phyloP scores from a whole-genome alignment of 345 rosid species.

The Excoecaria agallocha region DNA sequence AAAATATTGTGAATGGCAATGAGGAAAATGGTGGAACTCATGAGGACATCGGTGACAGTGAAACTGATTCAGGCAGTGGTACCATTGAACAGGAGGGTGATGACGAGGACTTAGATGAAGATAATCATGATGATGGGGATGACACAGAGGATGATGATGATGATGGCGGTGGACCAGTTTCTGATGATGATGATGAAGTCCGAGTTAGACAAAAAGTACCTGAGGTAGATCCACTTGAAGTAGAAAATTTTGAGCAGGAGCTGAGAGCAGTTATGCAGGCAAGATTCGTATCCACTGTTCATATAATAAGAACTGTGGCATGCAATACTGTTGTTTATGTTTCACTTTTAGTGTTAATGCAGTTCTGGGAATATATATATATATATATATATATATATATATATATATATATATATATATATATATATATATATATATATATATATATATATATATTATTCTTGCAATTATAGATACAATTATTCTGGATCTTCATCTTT shows the following conservation, averaged over 20 bases:
- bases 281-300: conserved; percentile 26
- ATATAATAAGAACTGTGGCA: conserved; percentile 3
- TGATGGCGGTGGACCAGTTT: conserved; percentile 64
- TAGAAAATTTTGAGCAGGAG: conserved; percentile 79
- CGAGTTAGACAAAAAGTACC: conserved; percentile 80
- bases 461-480: neutral
- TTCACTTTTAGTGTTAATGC: neutral
- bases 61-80: conserved; percentile 86
- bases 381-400: too few relatives aligned
- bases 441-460: neutral
- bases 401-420: too few relatives aligned
- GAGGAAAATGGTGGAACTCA: conserved; percentile 75
- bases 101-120: conserved; percentile 78
- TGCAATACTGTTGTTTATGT: too few relatives aligned
- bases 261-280: conserved; percentile 90
- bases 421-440: too few relatives aligned
- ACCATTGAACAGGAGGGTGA: conserved; percentile 64
- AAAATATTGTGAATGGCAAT: conserved; percentile 39
- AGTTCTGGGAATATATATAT: neutral
- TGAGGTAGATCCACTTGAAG: conserved; percentile 77
- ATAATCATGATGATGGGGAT: conserved; percentile 62
- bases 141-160: conserved; percentile 61
- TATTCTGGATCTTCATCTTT: neutral
- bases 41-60: conserved; percentile 58
- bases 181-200: conserved; percentile 86